phyloP scores from a whole-genome alignment of 1,139 yeast genomes.

The Debaryomyces robertsiae region DNA sequence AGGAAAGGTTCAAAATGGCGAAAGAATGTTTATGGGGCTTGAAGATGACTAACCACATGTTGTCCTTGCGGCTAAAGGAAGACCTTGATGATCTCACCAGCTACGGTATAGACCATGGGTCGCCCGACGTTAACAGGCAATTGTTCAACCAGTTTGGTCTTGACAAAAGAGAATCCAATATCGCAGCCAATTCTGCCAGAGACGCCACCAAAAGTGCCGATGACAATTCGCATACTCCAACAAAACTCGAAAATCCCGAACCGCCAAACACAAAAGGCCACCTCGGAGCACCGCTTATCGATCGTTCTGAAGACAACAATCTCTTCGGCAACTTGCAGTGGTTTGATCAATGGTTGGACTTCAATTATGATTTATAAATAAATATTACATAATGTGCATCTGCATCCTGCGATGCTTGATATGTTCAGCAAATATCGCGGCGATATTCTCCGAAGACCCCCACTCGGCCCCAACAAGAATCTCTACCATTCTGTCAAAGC shows the following conservation, averaged over 20 bases:
- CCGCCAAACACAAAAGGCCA: no score
- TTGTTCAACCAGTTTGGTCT: slow-evolving; percentile 51
- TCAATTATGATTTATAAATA: slow-evolving; percentile 24
- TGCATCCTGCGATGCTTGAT: no score
- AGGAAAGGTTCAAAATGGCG: slow-evolving; percentile 58
- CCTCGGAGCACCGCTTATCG: no score
- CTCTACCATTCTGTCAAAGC: no score
- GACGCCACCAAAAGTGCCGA: background rate
- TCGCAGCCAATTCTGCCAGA: slow-evolving; percentile 12
- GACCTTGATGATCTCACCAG: slow-evolving; percentile 36
- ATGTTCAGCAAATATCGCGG: no score
- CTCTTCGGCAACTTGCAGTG: slow-evolving; percentile 52
- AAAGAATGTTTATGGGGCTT: slow-evolving; percentile 67
- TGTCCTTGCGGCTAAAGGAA: slow-evolving; percentile 48
- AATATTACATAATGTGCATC: background rate
- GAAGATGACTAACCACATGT: slow-evolving; percentile 56
- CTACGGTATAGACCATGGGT: slow-evolving; percentile 60
- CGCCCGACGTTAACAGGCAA: slow-evolving; percentile 53
- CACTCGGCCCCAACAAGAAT: no score
- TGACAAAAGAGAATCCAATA: slow-evolving; percentile 17
- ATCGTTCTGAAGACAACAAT: slow-evolving; percentile 22
- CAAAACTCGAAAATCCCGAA: slow-evolving; percentile 11
- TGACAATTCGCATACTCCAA: background rate
- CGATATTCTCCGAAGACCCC: no score
- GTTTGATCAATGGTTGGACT: slow-evolving; percentile 57